These are phyloP conservation scores for Talaromyces stipitatus DNA, from an alignment of 495 filamentous ascomycete species.

Conservation along the genomic window DNA sequence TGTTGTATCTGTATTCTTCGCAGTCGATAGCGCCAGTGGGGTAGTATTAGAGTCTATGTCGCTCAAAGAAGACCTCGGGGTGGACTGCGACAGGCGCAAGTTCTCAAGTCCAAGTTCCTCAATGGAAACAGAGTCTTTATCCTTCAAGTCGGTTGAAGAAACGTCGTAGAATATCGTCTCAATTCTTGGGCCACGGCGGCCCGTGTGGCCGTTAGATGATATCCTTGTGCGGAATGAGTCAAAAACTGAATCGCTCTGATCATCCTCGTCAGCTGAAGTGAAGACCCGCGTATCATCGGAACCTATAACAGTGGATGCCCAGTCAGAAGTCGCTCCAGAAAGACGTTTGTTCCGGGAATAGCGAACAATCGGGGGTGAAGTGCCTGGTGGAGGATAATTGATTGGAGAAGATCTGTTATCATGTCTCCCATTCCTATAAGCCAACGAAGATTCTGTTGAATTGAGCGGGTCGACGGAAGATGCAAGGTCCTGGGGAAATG, in stretches of 20 bases:
- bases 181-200: conserved; percentile 51
- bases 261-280: conserved; percentile 73
- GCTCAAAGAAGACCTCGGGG: conserved; percentile 3
- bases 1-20: conserved; percentile 2
- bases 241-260: conserved; percentile 84
- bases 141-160: conserved; percentile 30
- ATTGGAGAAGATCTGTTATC: conserved; percentile 16
- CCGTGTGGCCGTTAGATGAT: conserved; percentile 50
- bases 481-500: not conserved
- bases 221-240: conserved; percentile 82
- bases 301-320: conserved; percentile 70
- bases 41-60: conserved; percentile 2
- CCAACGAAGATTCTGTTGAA: not conserved
- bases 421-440: not conserved
- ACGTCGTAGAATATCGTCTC: conserved; percentile 85
- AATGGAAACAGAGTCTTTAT: not conserved
- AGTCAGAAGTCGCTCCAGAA: conserved; percentile 55
- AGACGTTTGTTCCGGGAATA: conserved; percentile 32
- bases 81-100: conserved; percentile 2
- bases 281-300: conserved; percentile 79
- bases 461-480: not conserved
- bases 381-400: not conserved
- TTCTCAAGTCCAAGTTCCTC: conserved; percentile 1
- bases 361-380: conserved; percentile 19
- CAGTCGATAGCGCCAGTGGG: not conserved